phyloP scores from a whole-genome alignment of 2,329 filamentous ascomycete species.

The Zopfia rhizophila region DNA sequence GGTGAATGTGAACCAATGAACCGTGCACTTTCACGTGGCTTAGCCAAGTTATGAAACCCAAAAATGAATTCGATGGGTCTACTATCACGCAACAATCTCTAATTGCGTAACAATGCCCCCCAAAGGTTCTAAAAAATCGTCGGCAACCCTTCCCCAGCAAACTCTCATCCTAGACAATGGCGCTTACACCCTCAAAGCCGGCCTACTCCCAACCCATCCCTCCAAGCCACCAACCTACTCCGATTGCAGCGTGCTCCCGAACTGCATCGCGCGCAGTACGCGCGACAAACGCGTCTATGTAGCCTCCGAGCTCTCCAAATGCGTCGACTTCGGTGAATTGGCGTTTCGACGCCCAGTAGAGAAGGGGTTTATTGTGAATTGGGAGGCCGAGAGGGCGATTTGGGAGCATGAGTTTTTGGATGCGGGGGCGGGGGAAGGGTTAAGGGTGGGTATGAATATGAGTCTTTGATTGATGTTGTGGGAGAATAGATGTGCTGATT shows the following conservation, averaged over 20 bases:
- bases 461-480: not conserved
- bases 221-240: conserved; percentile 43
- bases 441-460: conserved; percentile 55
- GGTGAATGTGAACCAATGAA: no score
- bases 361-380: conserved; percentile 94
- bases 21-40: no score
- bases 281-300: conserved; percentile 83
- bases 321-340: conserved; percentile 89
- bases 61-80: no score
- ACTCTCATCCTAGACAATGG: conserved; percentile 96
- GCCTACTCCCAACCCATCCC: conserved; percentile 65
- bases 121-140: conserved; percentile 42
- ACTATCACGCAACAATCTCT: no score
- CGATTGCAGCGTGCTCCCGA: conserved; percentile 78
- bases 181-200: conserved; percentile 89
- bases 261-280: conserved; percentile 83
- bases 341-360: conserved; percentile 89
- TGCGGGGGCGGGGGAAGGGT: conserved; percentile 72
- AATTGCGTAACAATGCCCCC: no score
- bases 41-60: no score
- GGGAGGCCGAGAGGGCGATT: conserved; percentile 94
- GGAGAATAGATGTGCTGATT: conserved; percentile 25
- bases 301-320: conserved; percentile 79
- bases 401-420: conserved; percentile 92
- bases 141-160: conserved; percentile 29